Evolutionary conservation across 1,284 basidiomycete species (phyloP).

Genomic region (Afroboletus lepidellus): DNA sequence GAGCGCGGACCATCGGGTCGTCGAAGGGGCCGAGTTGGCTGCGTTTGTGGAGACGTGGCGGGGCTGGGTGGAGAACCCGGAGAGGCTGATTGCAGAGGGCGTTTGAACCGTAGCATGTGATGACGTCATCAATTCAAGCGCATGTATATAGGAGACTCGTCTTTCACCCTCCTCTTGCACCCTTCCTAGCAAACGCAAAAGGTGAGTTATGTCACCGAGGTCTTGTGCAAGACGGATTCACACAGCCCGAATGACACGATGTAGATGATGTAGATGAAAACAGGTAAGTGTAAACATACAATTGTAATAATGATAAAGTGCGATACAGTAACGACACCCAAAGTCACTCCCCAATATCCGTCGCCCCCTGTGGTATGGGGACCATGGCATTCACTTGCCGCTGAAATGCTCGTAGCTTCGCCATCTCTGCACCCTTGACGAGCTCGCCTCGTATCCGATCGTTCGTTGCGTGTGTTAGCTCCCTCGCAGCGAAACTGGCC

Average conservation of each 20-base stretch:
- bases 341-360: neutral
- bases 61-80: conserved; percentile 78
- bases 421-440: neutral
- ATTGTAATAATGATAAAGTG: too few relatives aligned
- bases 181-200: too few relatives aligned
- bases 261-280: too few relatives aligned
- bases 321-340: too few relatives aligned
- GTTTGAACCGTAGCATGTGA: too few relatives aligned
- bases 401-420: neutral
- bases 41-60: conserved; percentile 91
- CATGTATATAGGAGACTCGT: too few relatives aligned
- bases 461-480: neutral
- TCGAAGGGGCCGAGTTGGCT: conserved; percentile 91
- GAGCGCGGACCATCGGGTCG: conserved; percentile 88
- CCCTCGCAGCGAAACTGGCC: neutral
- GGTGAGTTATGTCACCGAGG: too few relatives aligned
- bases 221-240: neutral
- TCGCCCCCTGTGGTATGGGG: neutral
- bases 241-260: too few relatives aligned
- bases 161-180: too few relatives aligned
- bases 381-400: neutral
- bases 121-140: too few relatives aligned
- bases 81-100: conserved; percentile 65
- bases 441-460: neutral
- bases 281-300: too few relatives aligned